A percentile compares a stretch with the other conserved stretches of the same genome.
These are phyloP conservation scores for Glomus cerebriforme DNA, from an alignment of 192 early-diverging fungal genomes.

Conservation along the genomic window DNA sequence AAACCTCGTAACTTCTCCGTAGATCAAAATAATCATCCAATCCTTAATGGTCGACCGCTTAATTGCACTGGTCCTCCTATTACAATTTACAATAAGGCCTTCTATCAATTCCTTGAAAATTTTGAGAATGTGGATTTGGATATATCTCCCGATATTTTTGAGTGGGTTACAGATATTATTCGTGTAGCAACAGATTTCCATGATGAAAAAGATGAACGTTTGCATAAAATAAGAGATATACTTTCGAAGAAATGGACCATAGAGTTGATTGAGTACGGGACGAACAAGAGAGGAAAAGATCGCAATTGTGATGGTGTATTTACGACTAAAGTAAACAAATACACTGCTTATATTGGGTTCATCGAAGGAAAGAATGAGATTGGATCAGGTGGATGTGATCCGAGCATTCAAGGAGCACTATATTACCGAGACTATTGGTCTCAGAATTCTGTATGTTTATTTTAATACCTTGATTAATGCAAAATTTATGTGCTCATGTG, in stretches of 20 bases:
- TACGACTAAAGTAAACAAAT: background rate
- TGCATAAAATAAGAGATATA: too few relatives aligned
- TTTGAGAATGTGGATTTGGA: too few relatives aligned
- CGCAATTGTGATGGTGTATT: background rate
- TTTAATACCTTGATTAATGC: background rate
- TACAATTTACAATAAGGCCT: background rate
- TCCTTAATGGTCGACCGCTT: too few relatives aligned
- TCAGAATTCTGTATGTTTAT: background rate
- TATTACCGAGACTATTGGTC: slow-evolving; percentile 18
- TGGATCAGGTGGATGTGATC: background rate
- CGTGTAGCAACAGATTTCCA: too few relatives aligned
- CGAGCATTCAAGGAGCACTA: background rate
- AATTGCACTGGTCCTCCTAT: too few relatives aligned
- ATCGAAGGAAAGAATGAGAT: background rate
- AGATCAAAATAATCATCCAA: too few relatives aligned
- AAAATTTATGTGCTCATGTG: background rate
- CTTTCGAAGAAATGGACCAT: too few relatives aligned
- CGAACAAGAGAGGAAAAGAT: too few relatives aligned
- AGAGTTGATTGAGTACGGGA: background rate
- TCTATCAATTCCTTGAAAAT: background rate
- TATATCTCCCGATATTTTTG: too few relatives aligned
- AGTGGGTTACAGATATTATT: too few relatives aligned
- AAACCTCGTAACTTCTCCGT: too few relatives aligned
- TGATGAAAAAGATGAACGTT: too few relatives aligned
- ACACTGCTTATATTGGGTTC: background rate